Percentiles rank a stretch among this genome's conserved stretches.
These are phyloP conservation scores for Monosporascus sp. DNA, from an alignment of 2,329 filamentous ascomycete genomes.

Conservation along the genomic window DNA sequence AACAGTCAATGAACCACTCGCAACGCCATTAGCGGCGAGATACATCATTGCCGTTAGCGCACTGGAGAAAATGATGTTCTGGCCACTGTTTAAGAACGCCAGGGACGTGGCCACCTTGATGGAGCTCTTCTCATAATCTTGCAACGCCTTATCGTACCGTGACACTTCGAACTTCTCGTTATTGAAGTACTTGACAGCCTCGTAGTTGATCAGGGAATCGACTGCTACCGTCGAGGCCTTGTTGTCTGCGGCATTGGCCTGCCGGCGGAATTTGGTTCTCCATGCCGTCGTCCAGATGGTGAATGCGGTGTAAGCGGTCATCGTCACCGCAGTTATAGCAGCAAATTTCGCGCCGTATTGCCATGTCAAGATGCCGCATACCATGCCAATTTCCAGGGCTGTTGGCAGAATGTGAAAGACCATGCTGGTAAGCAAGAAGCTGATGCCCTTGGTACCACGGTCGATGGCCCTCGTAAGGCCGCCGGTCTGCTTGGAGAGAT, in stretches of 20 bases:
- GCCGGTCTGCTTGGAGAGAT: conserved; percentile 89
- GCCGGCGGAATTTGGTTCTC: conserved; percentile 92
- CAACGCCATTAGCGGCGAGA: conserved; percentile 85
- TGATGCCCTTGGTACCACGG: conserved; percentile 96
- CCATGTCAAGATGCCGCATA: conserved; percentile 93
- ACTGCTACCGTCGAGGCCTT: conserved; percentile 91
- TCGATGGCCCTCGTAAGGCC: conserved; percentile 92
- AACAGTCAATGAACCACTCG: conserved; percentile 74
- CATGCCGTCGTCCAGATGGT: conserved; percentile 95
- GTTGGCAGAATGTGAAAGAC: conserved; percentile 96
- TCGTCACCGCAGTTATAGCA: conserved; percentile 81
- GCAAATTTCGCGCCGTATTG: conserved; percentile 93
- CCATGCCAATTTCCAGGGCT: conserved; percentile 87
- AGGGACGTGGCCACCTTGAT: conserved; percentile 96
- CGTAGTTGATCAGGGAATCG: conserved; percentile 96
- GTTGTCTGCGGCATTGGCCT: conserved; percentile 95
- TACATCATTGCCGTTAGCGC: conserved; percentile 98
- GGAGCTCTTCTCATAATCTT: conserved; percentile 84
- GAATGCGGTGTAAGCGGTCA: conserved; percentile 93
- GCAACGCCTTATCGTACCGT: conserved; percentile 82
- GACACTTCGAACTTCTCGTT: conserved; percentile 93
- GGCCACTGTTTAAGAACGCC: conserved; percentile 87
- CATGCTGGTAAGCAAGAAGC: conserved; percentile 95
- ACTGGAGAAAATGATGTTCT: conserved; percentile 95
- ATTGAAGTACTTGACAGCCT: conserved; percentile 99